Evolutionary conservation across 192 early-diverging fungal species (phyloP).

Genomic region (Diversispora eburnea): DNA sequence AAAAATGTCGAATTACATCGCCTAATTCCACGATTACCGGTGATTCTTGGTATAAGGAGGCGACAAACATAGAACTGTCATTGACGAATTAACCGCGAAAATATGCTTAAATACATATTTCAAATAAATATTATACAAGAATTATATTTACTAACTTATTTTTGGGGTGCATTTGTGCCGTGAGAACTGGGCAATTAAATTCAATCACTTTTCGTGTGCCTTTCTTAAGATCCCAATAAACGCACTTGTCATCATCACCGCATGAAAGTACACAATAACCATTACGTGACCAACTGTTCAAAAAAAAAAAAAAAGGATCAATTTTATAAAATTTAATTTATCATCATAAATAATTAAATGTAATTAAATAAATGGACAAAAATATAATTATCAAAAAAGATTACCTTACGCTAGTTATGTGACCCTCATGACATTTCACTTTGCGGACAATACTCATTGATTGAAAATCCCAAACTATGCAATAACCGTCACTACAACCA

Average conservation of each 20-base stretch:
- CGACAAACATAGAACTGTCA: constrained; percentile 47
- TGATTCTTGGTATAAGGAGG: constrained; percentile 46
- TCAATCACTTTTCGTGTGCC: constrained; percentile 53
- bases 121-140: constrained; percentile 39
- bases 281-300: constrained; percentile 72
- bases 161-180: constrained; percentile 76
- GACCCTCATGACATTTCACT: constrained; percentile 71
- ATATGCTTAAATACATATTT: constrained; percentile 20
- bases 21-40: constrained; percentile 48
- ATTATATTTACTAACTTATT: constrained; percentile 57
- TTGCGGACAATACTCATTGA: constrained; percentile 69
- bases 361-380: neutral
- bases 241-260: constrained; percentile 77
- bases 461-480: constrained; percentile 86
- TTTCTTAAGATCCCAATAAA: constrained; percentile 80
- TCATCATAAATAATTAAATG: no score
- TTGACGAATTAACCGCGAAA: constrained; percentile 5
- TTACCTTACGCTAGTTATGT: constrained; percentile 76
- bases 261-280: constrained; percentile 76
- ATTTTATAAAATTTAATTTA: neutral
- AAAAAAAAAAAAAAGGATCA: constrained; percentile 2
- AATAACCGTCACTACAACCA: constrained; percentile 74
- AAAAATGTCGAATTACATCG: constrained; percentile 32
- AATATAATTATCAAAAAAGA: constrained; percentile 1
- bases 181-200: constrained; percentile 67